Percentiles rank a stretch among this genome's conserved stretches.
These are phyloP conservation scores for Phytophthora palmivora DNA, from an alignment of 352 stramenopile species.

Conservation along the genomic window DNA sequence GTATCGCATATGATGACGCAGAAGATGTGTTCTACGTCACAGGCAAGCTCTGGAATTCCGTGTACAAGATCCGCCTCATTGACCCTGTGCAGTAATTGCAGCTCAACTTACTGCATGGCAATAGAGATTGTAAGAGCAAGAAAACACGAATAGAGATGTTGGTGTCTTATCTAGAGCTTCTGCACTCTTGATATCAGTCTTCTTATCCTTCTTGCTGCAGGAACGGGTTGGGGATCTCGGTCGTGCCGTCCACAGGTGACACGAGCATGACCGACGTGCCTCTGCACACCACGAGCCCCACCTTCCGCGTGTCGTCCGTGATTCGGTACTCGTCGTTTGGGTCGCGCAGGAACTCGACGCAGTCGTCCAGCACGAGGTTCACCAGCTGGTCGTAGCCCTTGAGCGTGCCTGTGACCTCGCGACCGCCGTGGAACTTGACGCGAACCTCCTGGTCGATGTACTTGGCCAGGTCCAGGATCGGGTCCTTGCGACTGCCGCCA, in stretches of 20 bases:
- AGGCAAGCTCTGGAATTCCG: constrained; percentile 92
- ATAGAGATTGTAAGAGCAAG: constrained; percentile 24
- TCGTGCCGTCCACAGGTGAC: constrained; percentile 90
- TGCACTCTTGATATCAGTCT: constrained; percentile 1
- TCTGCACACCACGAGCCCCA: constrained; percentile 95
- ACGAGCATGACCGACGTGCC: constrained; percentile 93
- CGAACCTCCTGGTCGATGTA: constrained; percentile 95
- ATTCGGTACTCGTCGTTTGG: constrained; percentile 90
- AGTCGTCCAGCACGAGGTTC: constrained; percentile 97
- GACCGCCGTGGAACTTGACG: constrained; percentile 95
- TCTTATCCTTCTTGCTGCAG: constrained; percentile 82
- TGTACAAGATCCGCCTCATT: constrained; percentile 90
- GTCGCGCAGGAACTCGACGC: constrained; percentile 95
- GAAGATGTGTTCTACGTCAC: constrained; percentile 94
- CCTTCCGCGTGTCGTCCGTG: constrained; percentile 91
- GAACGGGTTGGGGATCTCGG: constrained; percentile 94
- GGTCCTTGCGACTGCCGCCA: constrained; percentile 65
- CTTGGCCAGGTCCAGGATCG: constrained; percentile 95
- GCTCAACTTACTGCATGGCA: not conserved
- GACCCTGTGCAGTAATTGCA: constrained; percentile 40
- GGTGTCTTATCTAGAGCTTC: constrained; percentile 29
- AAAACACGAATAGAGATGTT: constrained; percentile 26
- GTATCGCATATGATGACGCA: constrained; percentile 92
- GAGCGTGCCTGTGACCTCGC: constrained; percentile 92
- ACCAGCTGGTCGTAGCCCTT: constrained; percentile 97